Base-by-base conservation (phyloP, 1,139 yeast genomes). In the Protomyces lactucae-debilis region DNA sequence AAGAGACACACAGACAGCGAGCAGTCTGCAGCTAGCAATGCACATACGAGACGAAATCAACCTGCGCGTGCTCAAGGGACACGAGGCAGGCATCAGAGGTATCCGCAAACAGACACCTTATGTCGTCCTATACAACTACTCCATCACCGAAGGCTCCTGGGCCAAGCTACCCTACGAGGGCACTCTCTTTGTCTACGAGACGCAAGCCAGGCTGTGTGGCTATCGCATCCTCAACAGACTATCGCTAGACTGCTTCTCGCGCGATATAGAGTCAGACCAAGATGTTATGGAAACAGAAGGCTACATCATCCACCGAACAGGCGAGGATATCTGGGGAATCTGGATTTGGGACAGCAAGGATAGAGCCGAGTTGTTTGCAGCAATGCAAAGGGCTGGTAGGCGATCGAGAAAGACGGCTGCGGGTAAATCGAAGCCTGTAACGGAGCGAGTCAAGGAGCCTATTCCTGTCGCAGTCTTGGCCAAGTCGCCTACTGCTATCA, bases 201-300 rank as follows among this genome's bases (percentile, higher is more conserved):
- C 57, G 18, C 35, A 46, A 18, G 36, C 39, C 10, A 51, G 63
- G 12, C 16, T 23, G 5, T 59, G 63, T 35, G 63, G 63, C 45
- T 59, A 59, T 32, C 52, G 57, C 10, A 59, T 59, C 18, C 36
- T 59, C 45, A 59, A 59, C 39, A 23, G 63, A 28, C 45, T 59
- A 43, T 37, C 52, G 32, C 63, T 59, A 12, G 63, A 59, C 28
- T 59, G 57, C 32, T 59, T 59, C 63, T 39, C 63, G 39, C 55
- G 55, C 35, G 35, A 28, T 12, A 32, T 59, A 23, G 18, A 39
- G 16, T 35, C 55, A 9, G 56, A 40, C 21, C 52, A 52, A 16
- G 63, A 59, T 23, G 57, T 59, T 25, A 59, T 59, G 63, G 63
- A 59, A n/a, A 59, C 63, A 14, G 63, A 59, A 21, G 63, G 63